These are phyloP conservation scores for Falciphora oryzae DNA, from an alignment of 2,329 filamentous ascomycete genomes.

Conservation along the genomic window DNA sequence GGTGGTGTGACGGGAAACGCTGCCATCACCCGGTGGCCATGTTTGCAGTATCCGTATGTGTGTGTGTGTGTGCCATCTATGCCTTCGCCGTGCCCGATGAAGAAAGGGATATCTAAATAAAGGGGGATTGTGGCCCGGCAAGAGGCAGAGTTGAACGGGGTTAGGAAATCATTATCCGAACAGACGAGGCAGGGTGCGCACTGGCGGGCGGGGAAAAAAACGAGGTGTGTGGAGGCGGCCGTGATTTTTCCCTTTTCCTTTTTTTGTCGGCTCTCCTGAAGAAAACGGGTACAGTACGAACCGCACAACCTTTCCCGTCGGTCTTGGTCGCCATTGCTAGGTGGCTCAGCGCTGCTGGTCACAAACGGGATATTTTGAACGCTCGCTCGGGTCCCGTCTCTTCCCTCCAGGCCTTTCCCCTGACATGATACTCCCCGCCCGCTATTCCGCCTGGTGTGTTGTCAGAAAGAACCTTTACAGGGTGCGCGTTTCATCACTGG, in stretches of 20 bases:
- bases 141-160: no score
- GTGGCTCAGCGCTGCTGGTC: neutral
- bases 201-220: neutral
- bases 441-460: neutral
- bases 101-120: neutral
- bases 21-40: conserved; percentile 4
- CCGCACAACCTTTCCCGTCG: neutral
- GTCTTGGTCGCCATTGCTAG: neutral
- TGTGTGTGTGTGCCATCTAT: neutral
- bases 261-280: neutral
- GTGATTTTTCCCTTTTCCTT: neutral
- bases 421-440: neutral
- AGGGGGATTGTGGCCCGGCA: neutral
- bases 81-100: neutral
- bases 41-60: neutral
- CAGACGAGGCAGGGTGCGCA: neutral
- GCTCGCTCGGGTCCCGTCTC: neutral
- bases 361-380: neutral
- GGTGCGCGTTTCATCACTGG: conserved; percentile 11
- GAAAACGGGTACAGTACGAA: neutral
- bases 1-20: conserved; percentile 16
- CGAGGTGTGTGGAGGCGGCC: neutral
- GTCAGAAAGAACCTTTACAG: conserved; percentile 1
- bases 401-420: neutral
- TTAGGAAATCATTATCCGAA: neutral